phyloP scores from a whole-genome alignment of 345 rosid genomes.

The Microthlaspi erraticum region DNA sequence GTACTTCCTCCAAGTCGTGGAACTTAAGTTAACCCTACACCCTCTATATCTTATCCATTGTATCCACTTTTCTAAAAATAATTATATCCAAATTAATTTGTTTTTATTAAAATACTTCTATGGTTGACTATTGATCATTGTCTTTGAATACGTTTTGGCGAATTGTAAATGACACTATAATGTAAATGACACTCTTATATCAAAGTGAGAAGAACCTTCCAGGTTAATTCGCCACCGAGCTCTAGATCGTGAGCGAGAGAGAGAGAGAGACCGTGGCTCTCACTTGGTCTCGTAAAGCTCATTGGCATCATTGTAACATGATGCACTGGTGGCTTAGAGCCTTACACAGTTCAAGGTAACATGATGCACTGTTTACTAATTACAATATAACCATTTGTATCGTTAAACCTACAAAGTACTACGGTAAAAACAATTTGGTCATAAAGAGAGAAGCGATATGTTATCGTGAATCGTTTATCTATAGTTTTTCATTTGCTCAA shows the following conservation, averaged over 20 bases:
- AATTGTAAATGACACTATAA: conserved; percentile 7
- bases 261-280: conserved; percentile 10
- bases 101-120: not conserved
- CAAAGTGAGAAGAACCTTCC: not conserved
- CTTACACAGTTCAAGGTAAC: no score
- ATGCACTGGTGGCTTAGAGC: not conserved
- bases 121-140: conserved; percentile 18
- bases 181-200: no score
- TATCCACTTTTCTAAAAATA: not conserved
- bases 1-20: conserved; percentile 36
- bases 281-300: conserved; percentile 11
- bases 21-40: conserved; percentile 41
- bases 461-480: no score
- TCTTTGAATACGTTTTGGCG: conserved; percentile 24
- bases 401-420: no score
- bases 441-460: no score
- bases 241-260: conserved; percentile 1
- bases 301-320: conserved; percentile 20
- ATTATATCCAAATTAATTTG: not conserved
- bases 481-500: no score
- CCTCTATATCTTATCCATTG: conserved; percentile 31
- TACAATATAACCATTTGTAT: no score
- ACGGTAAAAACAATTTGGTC: no score
- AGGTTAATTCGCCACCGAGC: not conserved
- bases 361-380: no score